Conservation (phyloP, 352 stramenopile genomes). For the Pythium dissotocum region DNA sequence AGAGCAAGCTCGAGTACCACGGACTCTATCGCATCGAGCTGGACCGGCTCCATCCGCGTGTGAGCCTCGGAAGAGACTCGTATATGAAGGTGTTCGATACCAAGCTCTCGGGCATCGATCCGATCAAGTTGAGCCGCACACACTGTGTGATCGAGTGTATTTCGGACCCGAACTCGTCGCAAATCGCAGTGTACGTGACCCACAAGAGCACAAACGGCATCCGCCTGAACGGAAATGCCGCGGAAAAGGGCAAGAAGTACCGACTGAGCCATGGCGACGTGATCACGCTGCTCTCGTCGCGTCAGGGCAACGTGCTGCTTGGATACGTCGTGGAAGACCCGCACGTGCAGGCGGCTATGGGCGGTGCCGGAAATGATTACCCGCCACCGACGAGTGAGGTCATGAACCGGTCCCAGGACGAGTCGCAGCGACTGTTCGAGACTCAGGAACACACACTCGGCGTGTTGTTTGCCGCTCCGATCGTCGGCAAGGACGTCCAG, state of each 20-base stretch:
- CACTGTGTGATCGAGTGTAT: constrained; percentile 66
- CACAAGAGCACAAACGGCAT: constrained; percentile 77
- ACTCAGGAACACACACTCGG: constrained; percentile 84
- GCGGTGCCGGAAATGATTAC: constrained; percentile 12
- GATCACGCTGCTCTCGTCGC: constrained; percentile 73
- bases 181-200: constrained; percentile 57
- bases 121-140: constrained; percentile 59
- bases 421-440: constrained; percentile 55
- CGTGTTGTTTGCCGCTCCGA: constrained; percentile 93
- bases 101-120: constrained; percentile 54
- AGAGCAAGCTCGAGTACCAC: constrained; percentile 48
- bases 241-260: constrained; percentile 53
- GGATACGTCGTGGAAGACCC: constrained; percentile 80
- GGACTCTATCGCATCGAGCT: constrained; percentile 64
- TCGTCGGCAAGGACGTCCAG: constrained; percentile 91
- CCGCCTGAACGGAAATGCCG: constrained; percentile 54
- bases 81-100: constrained; percentile 60
- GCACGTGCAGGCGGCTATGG: constrained; percentile 48
- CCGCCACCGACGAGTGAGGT: constrained; percentile 11
- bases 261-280: constrained; percentile 59
- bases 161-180: constrained; percentile 41
- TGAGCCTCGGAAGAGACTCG: constrained; percentile 57
- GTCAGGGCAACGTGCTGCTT: constrained; percentile 56
- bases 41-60: constrained; percentile 42
- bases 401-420: constrained; percentile 44